Conservation (phyloP, 2,329 filamentous ascomycete species). For the Penicillium carneum region DNA sequence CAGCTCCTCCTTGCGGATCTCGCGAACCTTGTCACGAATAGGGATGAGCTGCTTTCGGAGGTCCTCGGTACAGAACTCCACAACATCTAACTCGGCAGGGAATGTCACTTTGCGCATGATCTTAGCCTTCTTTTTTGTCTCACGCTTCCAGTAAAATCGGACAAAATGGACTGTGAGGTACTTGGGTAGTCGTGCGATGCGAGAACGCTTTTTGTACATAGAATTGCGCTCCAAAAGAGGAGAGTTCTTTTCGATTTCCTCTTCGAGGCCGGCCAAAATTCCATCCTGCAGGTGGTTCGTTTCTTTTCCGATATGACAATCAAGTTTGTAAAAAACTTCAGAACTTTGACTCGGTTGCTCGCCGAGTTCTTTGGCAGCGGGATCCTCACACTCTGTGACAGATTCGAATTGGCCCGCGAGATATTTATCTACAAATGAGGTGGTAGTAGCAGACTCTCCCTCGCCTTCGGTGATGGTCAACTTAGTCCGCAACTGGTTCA, state of each 20-base stretch:
- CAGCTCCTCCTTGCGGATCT: slow-evolving; percentile 92
- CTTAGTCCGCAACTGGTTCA: slow-evolving; percentile 81
- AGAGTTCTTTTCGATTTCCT: slow-evolving; percentile 91
- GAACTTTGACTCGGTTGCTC: slow-evolving; percentile 72
- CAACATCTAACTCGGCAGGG: slow-evolving; percentile 86
- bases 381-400: slow-evolving; percentile 81
- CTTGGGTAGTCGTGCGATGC: slow-evolving; percentile 87
- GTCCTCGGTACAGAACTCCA: slow-evolving; percentile 94
- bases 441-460: slow-evolving; percentile 56
- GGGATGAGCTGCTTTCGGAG: slow-evolving; percentile 82
- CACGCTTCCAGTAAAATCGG: slow-evolving; percentile 96
- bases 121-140: slow-evolving; percentile 97
- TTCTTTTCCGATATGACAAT: slow-evolving; percentile 88
- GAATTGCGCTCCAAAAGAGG: slow-evolving; percentile 78
- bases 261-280: slow-evolving; percentile 78
- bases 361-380: slow-evolving; percentile 74
- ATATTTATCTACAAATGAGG: slow-evolving; percentile 87
- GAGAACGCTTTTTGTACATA: slow-evolving; percentile 87
- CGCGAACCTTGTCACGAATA: slow-evolving; percentile 93
- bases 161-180: slow-evolving; percentile 97
- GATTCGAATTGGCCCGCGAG: slow-evolving; percentile 83
- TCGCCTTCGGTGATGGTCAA: slow-evolving; percentile 68
- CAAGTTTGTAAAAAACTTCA: slow-evolving; percentile 87
- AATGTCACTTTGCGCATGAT: slow-evolving; percentile 99
- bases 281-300: slow-evolving; percentile 93